These are phyloP conservation scores for Fragosphaeria purpurea DNA, from an alignment of 2,329 filamentous ascomycete species.

Conservation along the genomic window DNA sequence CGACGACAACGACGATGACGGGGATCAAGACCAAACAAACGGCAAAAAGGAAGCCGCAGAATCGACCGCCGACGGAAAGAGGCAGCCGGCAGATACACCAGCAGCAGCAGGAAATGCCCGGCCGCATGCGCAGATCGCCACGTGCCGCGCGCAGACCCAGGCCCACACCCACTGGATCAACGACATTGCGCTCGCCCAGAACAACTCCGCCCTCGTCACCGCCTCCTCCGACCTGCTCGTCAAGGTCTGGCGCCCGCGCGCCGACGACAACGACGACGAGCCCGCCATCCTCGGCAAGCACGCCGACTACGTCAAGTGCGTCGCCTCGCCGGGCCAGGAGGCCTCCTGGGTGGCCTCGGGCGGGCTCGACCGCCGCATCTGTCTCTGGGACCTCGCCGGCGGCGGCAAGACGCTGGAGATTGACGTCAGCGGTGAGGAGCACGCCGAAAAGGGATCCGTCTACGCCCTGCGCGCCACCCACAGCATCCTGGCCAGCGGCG, in stretches of 20 bases:
- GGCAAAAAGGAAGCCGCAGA: slow-evolving; percentile 16
- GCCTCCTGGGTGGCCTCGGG: slow-evolving; percentile 86
- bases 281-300: slow-evolving; percentile 82
- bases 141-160: slow-evolving; percentile 50
- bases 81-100: slow-evolving; percentile 6
- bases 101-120: slow-evolving; percentile 11
- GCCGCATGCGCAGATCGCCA: slow-evolving; percentile 32
- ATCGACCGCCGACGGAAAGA: neutral
- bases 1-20: neutral
- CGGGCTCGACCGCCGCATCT: slow-evolving; percentile 84
- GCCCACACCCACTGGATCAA: slow-evolving; percentile 97
- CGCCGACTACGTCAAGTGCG: slow-evolving; percentile 90
- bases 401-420: slow-evolving; percentile 80
- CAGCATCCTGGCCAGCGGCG: slow-evolving; percentile 79
- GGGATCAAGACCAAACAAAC: neutral
- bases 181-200: slow-evolving; percentile 72
- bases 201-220: slow-evolving; percentile 71
- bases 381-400: slow-evolving; percentile 86
- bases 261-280: slow-evolving; percentile 52
- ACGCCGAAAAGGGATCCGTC: slow-evolving; percentile 82
- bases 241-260: slow-evolving; percentile 78
- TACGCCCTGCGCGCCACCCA: slow-evolving; percentile 78
- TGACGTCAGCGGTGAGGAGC: slow-evolving; percentile 72
- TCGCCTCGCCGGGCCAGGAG: slow-evolving; percentile 59
- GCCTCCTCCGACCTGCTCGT: slow-evolving; percentile 91